phyloP scores from a whole-genome alignment of 2,329 filamentous ascomycete genomes.

The Huntiella omanensis region DNA sequence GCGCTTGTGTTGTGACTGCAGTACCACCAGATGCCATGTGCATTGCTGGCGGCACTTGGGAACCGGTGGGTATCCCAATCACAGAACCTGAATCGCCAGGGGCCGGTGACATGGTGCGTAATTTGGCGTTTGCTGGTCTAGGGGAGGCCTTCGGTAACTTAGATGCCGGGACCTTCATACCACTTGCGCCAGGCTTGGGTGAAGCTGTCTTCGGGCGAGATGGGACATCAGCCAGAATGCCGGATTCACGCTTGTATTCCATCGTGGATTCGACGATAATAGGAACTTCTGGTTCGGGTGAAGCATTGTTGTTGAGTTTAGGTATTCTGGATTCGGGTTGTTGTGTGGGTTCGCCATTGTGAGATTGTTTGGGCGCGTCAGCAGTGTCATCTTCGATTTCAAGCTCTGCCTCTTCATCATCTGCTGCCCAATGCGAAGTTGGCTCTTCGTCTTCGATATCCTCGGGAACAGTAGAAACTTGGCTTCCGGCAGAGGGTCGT shows the following conservation, averaged over 20 bases:
- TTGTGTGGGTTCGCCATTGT: slow-evolving; percentile 24
- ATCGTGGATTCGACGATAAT: slow-evolving; percentile 3
- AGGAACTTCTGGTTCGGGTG: slow-evolving; percentile 2
- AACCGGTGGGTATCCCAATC: background rate
- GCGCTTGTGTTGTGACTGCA: background rate
- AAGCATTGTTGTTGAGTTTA: background rate
- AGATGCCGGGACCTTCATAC: slow-evolving; percentile 6
- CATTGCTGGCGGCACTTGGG: slow-evolving; percentile 3
- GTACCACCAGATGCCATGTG: slow-evolving; percentile 6
- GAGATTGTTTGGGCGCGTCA: background rate
- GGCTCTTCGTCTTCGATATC: slow-evolving; percentile 43
- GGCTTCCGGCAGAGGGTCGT: slow-evolving; percentile 60
- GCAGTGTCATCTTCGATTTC: slow-evolving; percentile 1
- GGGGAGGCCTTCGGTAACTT: slow-evolving; percentile 10
- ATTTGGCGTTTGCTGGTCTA: slow-evolving; percentile 1
- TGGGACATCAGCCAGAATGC: background rate
- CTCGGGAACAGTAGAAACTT: slow-evolving; percentile 51
- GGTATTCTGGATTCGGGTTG: background rate
- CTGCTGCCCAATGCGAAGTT: background rate
- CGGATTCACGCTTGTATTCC: background rate
- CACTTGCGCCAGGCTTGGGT: slow-evolving; percentile 3
- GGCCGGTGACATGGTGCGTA: slow-evolving; percentile 3
- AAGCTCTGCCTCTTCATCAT: slow-evolving; percentile 14
- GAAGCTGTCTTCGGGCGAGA: slow-evolving; percentile 4
- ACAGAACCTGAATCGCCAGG: background rate